Conservation (phyloP, 2,329 filamentous ascomycete species). For the Seiridium cupressi region DNA sequence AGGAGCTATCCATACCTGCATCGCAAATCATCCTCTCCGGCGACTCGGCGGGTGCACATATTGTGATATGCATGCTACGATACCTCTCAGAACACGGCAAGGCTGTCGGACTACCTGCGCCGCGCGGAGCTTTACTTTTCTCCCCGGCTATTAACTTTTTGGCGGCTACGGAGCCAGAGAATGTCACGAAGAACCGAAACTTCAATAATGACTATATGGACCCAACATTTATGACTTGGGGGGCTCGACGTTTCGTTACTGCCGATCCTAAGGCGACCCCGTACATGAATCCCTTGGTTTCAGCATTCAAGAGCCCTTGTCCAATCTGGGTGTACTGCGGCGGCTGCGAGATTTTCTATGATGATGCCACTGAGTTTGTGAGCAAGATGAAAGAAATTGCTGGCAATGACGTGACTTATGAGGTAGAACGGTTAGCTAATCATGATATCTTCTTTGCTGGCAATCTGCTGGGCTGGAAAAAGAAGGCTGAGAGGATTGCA, state of each 20-base stretch:
- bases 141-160: conserved; percentile 4
- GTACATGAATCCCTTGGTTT: conserved; percentile 34
- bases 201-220: conserved; percentile 8
- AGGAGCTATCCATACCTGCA: conserved; percentile 35
- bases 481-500: background rate
- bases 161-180: conserved; percentile 16
- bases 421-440: conserved; percentile 33
- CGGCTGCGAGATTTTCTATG: conserved; percentile 37
- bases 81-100: conserved; percentile 41
- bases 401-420: conserved; percentile 37
- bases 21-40: conserved; percentile 41
- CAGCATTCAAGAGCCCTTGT: conserved; percentile 31
- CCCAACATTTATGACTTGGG: background rate
- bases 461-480: background rate
- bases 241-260: background rate
- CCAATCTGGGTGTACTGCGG: conserved; percentile 41
- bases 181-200: conserved; percentile 15
- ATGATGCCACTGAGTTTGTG: conserved; percentile 34
- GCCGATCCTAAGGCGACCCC: conserved; percentile 15
- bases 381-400: conserved; percentile 31
- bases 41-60: conserved; percentile 49
- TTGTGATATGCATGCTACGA: conserved; percentile 40
- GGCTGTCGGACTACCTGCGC: conserved; percentile 28
- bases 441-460: conserved; percentile 39
- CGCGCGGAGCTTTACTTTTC: conserved; percentile 34